Evolutionary conservation across 306 rosid genomes (phyloP).

Genomic region (Crotalaria pallida): DNA sequence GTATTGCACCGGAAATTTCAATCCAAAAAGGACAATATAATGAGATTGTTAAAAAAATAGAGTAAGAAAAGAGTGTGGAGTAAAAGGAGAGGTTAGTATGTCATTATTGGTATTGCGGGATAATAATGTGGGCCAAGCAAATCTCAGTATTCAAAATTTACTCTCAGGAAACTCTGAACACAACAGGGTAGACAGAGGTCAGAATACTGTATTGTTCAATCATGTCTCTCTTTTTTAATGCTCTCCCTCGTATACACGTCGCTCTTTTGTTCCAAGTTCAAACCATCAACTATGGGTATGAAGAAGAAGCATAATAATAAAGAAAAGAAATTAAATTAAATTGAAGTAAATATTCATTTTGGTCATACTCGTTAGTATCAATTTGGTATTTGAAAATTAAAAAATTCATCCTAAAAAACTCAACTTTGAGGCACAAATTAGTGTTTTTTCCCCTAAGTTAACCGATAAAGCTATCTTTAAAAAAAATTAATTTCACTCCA

Average conservation of each 20-base stretch:
- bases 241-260: conserved; percentile 8
- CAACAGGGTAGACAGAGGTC: conserved; percentile 16
- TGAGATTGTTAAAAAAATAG: too few relatives aligned
- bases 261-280: neutral
- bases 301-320: too few relatives aligned
- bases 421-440: too few relatives aligned
- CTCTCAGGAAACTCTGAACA: conserved; percentile 18
- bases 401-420: too few relatives aligned
- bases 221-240: neutral
- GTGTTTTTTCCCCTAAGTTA: too few relatives aligned
- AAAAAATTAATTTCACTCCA: too few relatives aligned
- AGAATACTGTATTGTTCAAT: conserved; percentile 5
- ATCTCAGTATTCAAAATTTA: conserved; percentile 32
- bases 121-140: conserved; percentile 23
- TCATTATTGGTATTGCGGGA: neutral
- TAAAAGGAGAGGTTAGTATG: neutral
- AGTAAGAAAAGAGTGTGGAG: too few relatives aligned
- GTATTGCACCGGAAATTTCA: neutral
- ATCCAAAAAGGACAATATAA: neutral
- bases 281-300: conserved; percentile 13
- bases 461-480: too few relatives aligned
- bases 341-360: too few relatives aligned
- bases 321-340: too few relatives aligned
- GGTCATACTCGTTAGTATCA: too few relatives aligned
- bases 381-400: too few relatives aligned